A percentile compares a stretch with the other conserved stretches of the same genome.
phyloP scores from a whole-genome alignment of 176 grass and related monocot genomes.

The Carex scoparia region DNA sequence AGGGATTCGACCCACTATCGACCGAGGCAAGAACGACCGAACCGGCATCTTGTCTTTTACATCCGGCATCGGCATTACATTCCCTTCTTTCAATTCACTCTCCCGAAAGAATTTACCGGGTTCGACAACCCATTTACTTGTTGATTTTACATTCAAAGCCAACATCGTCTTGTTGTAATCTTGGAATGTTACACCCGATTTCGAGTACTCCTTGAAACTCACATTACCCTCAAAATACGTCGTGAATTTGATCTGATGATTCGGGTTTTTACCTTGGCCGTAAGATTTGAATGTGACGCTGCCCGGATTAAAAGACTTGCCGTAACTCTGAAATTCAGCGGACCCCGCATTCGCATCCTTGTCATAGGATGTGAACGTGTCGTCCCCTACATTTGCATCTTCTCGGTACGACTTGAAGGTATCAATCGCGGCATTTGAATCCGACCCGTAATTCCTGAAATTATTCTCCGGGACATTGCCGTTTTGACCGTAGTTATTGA shows the following conservation, averaged over 20 bases:
- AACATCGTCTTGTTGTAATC: conserved; percentile 37
- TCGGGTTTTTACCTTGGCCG: conserved; percentile 56
- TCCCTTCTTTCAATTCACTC: conserved; percentile 45
- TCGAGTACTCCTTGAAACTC: conserved; percentile 58
- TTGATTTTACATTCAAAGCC: neutral
- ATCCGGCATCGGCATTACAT: conserved; percentile 71
- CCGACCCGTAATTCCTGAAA: conserved; percentile 57
- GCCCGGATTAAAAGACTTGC: conserved; percentile 45
- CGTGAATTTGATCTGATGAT: conserved; percentile 62
- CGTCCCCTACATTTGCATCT: conserved; percentile 61
- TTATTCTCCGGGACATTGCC: conserved; percentile 59
- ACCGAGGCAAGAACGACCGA: conserved; percentile 53
- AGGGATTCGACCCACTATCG: conserved; percentile 44
- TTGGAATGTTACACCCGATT: conserved; percentile 48
- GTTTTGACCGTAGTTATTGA: conserved; percentile 41
- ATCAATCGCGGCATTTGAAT: conserved; percentile 52
- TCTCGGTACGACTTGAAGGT: conserved; percentile 64
- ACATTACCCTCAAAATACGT: conserved; percentile 38
- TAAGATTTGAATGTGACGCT: conserved; percentile 54
- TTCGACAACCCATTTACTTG: conserved; percentile 56
- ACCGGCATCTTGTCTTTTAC: conserved; percentile 65
- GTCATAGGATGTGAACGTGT: conserved; percentile 62
- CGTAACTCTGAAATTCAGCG: conserved; percentile 59
- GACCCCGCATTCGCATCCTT: conserved; percentile 58
- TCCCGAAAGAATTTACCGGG: conserved; percentile 79